Conservation (phyloP, 2,329 filamentous ascomycete genomes). For the Colletotrichum liaoningense region DNA sequence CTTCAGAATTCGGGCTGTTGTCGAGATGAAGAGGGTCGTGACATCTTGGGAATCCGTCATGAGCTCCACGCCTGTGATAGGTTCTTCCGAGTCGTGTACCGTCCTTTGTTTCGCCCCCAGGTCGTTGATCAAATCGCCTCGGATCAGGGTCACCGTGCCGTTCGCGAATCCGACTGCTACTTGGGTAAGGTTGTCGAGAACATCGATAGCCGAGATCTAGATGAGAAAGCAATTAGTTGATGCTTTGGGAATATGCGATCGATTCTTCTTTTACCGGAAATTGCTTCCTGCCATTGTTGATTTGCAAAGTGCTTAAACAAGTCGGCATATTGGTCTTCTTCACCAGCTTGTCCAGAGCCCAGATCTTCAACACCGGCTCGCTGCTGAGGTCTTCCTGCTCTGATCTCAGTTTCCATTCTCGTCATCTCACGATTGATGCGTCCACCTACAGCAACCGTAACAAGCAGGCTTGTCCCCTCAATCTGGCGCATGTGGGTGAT, state of each 20-base stretch:
- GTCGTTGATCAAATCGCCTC: conserved; percentile 95
- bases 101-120: conserved; percentile 93
- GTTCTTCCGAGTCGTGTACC: conserved; percentile 96
- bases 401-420: not conserved
- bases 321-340: conserved; percentile 93
- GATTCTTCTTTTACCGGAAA: conserved; percentile 75
- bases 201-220: conserved; percentile 87
- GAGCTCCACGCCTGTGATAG: conserved; percentile 91
- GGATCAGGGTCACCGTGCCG: conserved; percentile 90
- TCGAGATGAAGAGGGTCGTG: conserved; percentile 91
- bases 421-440: not conserved
- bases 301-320: conserved; percentile 85
- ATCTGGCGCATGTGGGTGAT: conserved; percentile 95
- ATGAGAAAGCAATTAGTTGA: not conserved
- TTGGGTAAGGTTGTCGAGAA: conserved; percentile 89
- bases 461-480: conserved; percentile 84
- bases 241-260: too few species aligned
- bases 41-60: conserved; percentile 63
- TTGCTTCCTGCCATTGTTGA: conserved; percentile 90
- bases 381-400: conserved; percentile 83
- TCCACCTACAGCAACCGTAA: conserved; percentile 75
- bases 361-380: conserved; percentile 94
- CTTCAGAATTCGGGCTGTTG: conserved; percentile 87
- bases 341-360: conserved; percentile 92
- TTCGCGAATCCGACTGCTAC: conserved; percentile 96